These are phyloP conservation scores for Anthoceros angustus DNA, from an alignment of 225 moss, liverwort and hornwort species.

Conservation along the genomic window DNA sequence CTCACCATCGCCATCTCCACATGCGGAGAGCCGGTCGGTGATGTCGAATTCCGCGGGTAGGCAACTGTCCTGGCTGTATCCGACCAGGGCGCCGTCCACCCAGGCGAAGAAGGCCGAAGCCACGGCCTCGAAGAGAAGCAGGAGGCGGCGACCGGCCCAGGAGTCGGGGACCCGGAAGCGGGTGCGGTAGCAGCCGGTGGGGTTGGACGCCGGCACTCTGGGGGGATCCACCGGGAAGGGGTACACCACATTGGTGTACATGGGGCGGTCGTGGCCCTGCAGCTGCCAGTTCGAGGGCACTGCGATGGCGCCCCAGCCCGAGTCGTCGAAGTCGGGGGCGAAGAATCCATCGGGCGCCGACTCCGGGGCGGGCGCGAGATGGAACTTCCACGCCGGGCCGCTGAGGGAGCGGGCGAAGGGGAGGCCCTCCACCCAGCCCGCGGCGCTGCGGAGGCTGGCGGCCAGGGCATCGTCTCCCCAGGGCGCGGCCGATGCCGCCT, in stretches of 20 bases:
- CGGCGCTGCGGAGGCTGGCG: constrained; percentile 46
- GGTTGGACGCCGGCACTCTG: constrained; percentile 67
- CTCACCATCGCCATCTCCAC: no score
- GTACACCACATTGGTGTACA: constrained; percentile 90
- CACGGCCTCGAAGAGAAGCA: constrained; percentile 74
- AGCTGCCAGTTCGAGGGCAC: constrained; percentile 98
- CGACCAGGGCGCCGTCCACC: constrained; percentile 65
- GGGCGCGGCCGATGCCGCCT: constrained; percentile 47
- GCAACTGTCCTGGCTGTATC: constrained; percentile 97
- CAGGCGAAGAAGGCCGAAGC: constrained; percentile 96
- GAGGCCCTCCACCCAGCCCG: constrained; percentile 53
- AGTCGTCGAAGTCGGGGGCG: constrained; percentile 44
- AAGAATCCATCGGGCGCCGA: constrained; percentile 46
- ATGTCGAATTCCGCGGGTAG: constrained; percentile 88
- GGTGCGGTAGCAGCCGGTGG: constrained; percentile 87
- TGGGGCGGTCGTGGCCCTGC: constrained; percentile 84
- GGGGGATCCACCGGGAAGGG: constrained; percentile 86
- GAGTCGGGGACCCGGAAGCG: constrained; percentile 42
- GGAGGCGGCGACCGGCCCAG: constrained; percentile 72
- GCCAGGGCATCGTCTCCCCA: constrained; percentile 77
- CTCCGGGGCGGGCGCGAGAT: constrained; percentile 62
- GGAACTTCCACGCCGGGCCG: constrained; percentile 61
- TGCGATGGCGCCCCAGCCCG: constrained; percentile 50
- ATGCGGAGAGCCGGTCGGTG: constrained; percentile 40
- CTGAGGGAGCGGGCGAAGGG: constrained; percentile 52